phyloP scores from a whole-genome alignment of 345 rosid genomes.

The Eucalyptus albens region DNA sequence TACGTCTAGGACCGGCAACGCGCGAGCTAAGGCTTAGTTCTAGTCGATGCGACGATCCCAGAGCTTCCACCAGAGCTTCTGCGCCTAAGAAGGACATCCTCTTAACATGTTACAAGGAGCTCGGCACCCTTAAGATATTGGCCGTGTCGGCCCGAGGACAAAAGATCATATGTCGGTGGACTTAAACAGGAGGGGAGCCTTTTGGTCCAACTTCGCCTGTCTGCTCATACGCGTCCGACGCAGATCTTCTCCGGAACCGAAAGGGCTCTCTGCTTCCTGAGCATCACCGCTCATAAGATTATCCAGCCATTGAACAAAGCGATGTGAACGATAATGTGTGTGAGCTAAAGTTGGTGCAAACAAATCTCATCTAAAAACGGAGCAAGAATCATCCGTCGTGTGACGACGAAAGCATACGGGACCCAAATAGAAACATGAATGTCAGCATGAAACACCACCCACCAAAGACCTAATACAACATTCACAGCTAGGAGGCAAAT shows the following conservation, averaged over 20 bases:
- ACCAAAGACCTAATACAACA: neutral
- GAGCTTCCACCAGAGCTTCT: neutral
- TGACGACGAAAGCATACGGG: neutral
- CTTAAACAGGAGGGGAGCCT: constrained; percentile 70
- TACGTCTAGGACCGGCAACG: neutral
- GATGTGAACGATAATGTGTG: neutral
- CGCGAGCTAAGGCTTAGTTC: neutral
- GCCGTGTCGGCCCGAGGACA: neutral
- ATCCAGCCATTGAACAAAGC: neutral
- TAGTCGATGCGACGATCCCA: neutral
- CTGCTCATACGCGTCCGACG: constrained; percentile 73
- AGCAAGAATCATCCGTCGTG: neutral
- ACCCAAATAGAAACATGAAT: neutral
- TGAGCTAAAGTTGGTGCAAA: neutral
- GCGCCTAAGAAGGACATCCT: neutral
- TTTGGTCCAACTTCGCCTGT: constrained; percentile 53
- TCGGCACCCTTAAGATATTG: neutral
- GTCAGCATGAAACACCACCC: neutral
- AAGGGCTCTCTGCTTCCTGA: constrained; percentile 71
- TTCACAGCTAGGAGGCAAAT: neutral
- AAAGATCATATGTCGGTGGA: constrained; percentile 47
- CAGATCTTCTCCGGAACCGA: constrained; percentile 69
- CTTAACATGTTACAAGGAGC: neutral
- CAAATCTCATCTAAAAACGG: neutral
- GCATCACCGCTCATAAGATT: neutral